phyloP scores from a whole-genome alignment of 2,329 filamentous ascomycete genomes.

The Colletotrichum sp. region DNA sequence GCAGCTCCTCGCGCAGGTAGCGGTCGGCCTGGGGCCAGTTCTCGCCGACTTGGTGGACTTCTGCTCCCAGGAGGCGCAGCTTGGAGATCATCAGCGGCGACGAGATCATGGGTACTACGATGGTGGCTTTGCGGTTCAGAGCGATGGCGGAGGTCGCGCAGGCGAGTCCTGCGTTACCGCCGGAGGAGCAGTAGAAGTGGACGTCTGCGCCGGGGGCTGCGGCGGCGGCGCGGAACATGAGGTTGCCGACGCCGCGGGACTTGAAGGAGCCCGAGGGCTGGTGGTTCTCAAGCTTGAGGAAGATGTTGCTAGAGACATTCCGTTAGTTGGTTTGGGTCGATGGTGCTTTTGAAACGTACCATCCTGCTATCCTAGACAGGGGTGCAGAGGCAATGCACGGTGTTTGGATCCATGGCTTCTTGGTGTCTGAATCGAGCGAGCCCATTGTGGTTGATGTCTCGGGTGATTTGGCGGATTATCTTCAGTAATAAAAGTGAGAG shows the following conservation, averaged over 20 bases:
- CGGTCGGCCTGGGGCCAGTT: conserved; percentile 74
- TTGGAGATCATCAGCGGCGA: conserved; percentile 74
- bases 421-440: conserved; percentile 41
- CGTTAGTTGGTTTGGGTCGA: conserved; percentile 21
- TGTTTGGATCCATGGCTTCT: conserved; percentile 72
- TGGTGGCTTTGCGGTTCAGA: conserved; percentile 71
- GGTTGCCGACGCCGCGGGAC: conserved; percentile 76
- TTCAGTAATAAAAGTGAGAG: not conserved
- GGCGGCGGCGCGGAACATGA: conserved; percentile 60
- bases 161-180: conserved; percentile 85
- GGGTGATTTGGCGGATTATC: not conserved
- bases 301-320: conserved; percentile 65
- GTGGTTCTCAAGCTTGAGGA: conserved; percentile 84
- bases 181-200: conserved; percentile 82
- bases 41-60: conserved; percentile 72
- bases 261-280: conserved; percentile 90
- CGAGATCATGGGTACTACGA: conserved; percentile 74
- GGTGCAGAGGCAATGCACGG: conserved; percentile 71
- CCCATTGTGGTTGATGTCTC: conserved; percentile 39
- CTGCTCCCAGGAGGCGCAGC: conserved; percentile 69
- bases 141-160: conserved; percentile 74
- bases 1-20: conserved; percentile 64
- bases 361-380: conserved; percentile 74
- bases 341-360: conserved; percentile 50
- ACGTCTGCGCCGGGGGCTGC: conserved; percentile 37